Base-by-base conservation (phyloP, 495 filamentous ascomycete genomes). In the Cercophora samala region DNA sequence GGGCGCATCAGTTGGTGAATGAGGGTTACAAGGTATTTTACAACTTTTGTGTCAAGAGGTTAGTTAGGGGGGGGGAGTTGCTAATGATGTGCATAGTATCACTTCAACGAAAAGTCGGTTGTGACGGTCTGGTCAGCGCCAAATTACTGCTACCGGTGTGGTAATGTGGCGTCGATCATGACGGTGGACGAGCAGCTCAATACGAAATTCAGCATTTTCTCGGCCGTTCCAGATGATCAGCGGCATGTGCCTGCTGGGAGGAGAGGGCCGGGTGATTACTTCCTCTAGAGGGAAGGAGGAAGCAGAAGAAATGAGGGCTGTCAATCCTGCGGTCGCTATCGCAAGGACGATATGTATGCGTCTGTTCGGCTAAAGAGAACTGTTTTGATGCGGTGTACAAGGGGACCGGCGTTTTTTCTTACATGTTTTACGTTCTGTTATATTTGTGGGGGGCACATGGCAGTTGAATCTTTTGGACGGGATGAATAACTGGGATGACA, bases 91-190 rank as follows among this genome's bases (percentile, higher is more conserved):
- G 3, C 3, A 5, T 56, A 93, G 89, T 98, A 93, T 76, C 95
- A 99, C 76, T 99, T 99, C 79, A 79, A 87, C 62, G 89, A 97
- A 74, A 94, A 96, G 74, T 95, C 96, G 24, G 95, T 99, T 62
- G 95, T 97, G n/a, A 99, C 95, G 0, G 95, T 99, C 32, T 99
- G 95, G 95, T 96, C 92, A 29, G 95, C 95, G 0, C 95, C 95
- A 13, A 99, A 99, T 78, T 99, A 99, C 84, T 99, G 95, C 80
- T 99, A 99, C 76, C 91, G 95, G 32, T 99, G 95, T 73, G 95
- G 95, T 62, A 99, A 99, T 72, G 89, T 99, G 46, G 95, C 95
- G 13, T 96, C 91, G 17, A 97, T 99, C 72, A 98, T 97, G 89
- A 94, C 93, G 64, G 87, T 99, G 54, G 87, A 88, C 32, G 90